phyloP scores from a whole-genome alignment of 495 filamentous ascomycete genomes.

The Talaromyces ruber region DNA sequence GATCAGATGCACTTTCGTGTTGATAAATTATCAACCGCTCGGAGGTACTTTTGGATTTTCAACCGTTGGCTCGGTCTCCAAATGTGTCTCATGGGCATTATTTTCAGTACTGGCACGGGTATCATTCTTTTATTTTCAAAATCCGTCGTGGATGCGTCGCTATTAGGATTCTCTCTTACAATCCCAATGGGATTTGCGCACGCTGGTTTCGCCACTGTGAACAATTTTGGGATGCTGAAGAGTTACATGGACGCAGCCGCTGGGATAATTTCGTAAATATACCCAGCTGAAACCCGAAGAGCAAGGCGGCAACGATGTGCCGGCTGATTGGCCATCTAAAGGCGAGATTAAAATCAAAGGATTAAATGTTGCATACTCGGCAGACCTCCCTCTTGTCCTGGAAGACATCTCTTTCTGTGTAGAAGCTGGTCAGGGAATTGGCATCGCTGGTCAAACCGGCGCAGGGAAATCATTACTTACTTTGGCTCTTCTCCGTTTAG shows the following conservation, averaged over 20 bases:
- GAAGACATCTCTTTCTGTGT: no score
- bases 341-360: no score
- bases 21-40: conserved; percentile 47
- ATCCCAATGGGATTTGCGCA: conserved; percentile 53
- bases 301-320: no score
- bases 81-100: conserved; percentile 50
- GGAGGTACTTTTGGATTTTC: conserved; percentile 60
- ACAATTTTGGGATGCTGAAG: conserved; percentile 55
- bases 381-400: no score
- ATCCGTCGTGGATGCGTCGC: no score
- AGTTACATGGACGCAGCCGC: conserved; percentile 63
- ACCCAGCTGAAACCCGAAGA: conserved; percentile 13
- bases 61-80: conserved; percentile 61
- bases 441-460: conserved; percentile 77
- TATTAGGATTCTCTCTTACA: conserved; percentile 31
- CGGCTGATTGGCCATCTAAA: no score
- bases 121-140: conserved; percentile 30
- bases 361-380: no score
- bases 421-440: no score
- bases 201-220: conserved; percentile 49
- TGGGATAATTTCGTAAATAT: conserved; percentile 64
- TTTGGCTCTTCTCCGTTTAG: conserved; percentile 70
- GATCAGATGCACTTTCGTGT: conserved; percentile 53
- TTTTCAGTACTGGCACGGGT: conserved; percentile 50
- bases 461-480: conserved; percentile 85